Base-by-base conservation (phyloP, 352 stramenopile genomes). In the Hyaloperonospora arabidopsidis region DNA sequence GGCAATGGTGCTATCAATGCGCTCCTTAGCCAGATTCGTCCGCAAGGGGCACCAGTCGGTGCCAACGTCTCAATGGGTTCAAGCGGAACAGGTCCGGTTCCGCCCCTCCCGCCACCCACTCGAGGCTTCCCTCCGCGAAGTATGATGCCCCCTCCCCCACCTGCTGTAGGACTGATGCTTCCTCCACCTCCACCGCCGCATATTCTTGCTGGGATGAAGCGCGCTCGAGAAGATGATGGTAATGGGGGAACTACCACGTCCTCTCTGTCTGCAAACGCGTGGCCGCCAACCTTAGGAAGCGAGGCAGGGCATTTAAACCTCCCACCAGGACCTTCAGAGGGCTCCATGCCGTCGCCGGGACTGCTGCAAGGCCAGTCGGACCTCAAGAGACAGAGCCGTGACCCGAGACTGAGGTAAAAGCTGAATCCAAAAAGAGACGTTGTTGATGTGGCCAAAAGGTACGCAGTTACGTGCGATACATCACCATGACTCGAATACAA, bases 1-100 rank as follows among this genome's bases (percentile, higher is more conserved):
- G 57, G 68, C 14, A 80, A 79, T 45, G 68, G 77, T 28, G 72
- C 65, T 5, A 72, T 80, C 10, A 74, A 63, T 25, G 72, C 76
- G 28, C 69, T 54, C 68, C 72, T 52, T 52, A 70, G 7, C 56
- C 76, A 57, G 61, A 71, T 61, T 49, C 65, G 53, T 55, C 68
- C 28, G 52, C 63, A 17, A 49, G 67, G 36, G 14, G 58, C 41
- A 56, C 51, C 48, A 22, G 32, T 47, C 10, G 54, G 32, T 22
- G 50, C 12, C 21, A 61, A 36, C 34, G 58, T 52, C 52, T 38
- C 48, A 35, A 65, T 63, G 49, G 63, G 49, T 40, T 51, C 57
- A 0, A 43, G 48, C 28, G 57, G 61, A 14, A 50, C 59, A 51
- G 54, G 61, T 29, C 21, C 48, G 22, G 19, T 25, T 44, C 44